A percentile compares a stretch with the other conserved stretches of the same genome.
Evolutionary conservation across 257 asterid species (phyloP).

Genomic region (Fraxinus anomala): DNA sequence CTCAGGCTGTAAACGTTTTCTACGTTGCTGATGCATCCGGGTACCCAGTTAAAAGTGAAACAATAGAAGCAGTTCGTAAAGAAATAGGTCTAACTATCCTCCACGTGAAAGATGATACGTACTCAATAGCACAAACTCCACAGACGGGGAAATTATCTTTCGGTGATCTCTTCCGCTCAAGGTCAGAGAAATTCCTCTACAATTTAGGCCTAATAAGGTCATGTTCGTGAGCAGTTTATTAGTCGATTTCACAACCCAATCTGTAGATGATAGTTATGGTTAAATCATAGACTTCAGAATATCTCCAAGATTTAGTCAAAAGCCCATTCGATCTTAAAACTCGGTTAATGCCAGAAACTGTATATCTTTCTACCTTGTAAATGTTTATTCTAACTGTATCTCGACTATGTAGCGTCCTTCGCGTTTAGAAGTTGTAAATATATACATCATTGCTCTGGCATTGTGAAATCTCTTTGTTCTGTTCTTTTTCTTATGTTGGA

Average conservation of each 20-base stretch:
- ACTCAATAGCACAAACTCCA: slow-evolving; percentile 36
- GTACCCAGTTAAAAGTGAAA: slow-evolving; percentile 35
- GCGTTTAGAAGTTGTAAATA: neutral
- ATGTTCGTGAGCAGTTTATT: slow-evolving; percentile 48
- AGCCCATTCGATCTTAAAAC: slow-evolving; percentile 25
- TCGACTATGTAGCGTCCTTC: neutral
- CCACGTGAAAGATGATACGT: slow-evolving; percentile 41
- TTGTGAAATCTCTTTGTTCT: neutral
- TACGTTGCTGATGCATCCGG: slow-evolving; percentile 56
- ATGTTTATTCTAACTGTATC: slow-evolving; percentile 24
- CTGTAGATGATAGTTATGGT: slow-evolving; percentile 24
- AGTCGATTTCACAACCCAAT: slow-evolving; percentile 29
- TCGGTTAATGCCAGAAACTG: slow-evolving; percentile 8
- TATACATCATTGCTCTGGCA: neutral
- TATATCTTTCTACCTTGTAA: slow-evolving; percentile 16
- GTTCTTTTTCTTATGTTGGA: too few relatives aligned
- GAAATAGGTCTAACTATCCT: slow-evolving; percentile 48
- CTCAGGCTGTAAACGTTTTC: slow-evolving; percentile 47
- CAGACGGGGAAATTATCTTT: slow-evolving; percentile 60
- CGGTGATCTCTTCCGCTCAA: slow-evolving; percentile 70
- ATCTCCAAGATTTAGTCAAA: slow-evolving; percentile 23
- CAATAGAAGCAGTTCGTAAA: slow-evolving; percentile 48
- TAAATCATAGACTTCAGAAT: slow-evolving; percentile 11
- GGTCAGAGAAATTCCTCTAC: slow-evolving; percentile 66
- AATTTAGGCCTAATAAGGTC: slow-evolving; percentile 70